phyloP scores from a whole-genome alignment of 2,329 filamentous ascomycete species.

The Ilyonectria sp. region DNA sequence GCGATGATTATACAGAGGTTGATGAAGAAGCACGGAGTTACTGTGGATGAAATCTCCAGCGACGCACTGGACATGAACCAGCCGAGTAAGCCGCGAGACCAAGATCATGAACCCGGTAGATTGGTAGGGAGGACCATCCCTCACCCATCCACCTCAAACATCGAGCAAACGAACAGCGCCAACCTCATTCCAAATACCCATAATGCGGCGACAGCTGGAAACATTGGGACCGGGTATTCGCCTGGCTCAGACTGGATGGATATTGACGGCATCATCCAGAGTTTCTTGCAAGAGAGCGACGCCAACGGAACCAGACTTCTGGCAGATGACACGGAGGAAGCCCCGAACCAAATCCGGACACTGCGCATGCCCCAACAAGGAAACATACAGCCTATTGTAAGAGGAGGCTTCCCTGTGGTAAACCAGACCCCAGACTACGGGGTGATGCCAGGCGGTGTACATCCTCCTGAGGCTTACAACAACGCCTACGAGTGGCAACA shows the following conservation, averaged over 20 bases:
- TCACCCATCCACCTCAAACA: not conserved
- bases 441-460: not conserved
- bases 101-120: not conserved
- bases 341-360: not conserved
- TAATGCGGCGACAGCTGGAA: not conserved
- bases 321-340: not conserved
- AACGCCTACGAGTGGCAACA: constrained; percentile 17
- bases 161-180: not conserved
- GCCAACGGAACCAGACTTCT: not conserved
- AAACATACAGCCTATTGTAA: not conserved
- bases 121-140: not conserved
- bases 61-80: constrained; percentile 23
- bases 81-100: not conserved
- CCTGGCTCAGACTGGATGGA: constrained; percentile 48
- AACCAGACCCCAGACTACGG: not conserved
- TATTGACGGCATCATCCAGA: constrained; percentile 56
- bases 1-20: constrained; percentile 61
- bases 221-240: constrained; percentile 15
- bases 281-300: constrained; percentile 48
- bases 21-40: constrained; percentile 61
- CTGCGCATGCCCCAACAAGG: not conserved
- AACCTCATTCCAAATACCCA: not conserved
- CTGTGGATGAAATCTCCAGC: constrained; percentile 32
- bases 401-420: not conserved
- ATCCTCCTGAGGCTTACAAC: not conserved